These are phyloP conservation scores for Botrytis cinerea DNA, from an alignment of 2,329 filamentous ascomycete genomes.

Conservation along the genomic window DNA sequence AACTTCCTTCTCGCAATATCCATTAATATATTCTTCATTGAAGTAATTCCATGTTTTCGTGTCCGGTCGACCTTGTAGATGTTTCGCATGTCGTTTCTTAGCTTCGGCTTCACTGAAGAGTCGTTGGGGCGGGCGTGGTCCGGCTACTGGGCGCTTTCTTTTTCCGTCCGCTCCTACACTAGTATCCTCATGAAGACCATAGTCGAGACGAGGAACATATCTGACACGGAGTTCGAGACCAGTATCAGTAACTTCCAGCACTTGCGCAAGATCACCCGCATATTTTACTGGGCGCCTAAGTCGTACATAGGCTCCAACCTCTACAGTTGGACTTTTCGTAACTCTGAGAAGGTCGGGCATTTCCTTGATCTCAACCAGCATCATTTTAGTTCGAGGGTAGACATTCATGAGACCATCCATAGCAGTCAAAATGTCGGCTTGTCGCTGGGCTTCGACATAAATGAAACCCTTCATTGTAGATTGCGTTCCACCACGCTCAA, in stretches of 20 bases:
- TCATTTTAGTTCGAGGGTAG: conserved; percentile 83
- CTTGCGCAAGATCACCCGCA: conserved; percentile 84
- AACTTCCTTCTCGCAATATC: conserved; percentile 91
- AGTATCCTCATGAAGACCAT: conserved; percentile 81
- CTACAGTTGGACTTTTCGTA: conserved; percentile 79
- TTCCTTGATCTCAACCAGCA: conserved; percentile 91
- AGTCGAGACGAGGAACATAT: conserved; percentile 88
- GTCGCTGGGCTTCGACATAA: conserved; percentile 88
- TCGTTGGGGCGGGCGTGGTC: conserved; percentile 78
- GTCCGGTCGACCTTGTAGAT: conserved; percentile 50
- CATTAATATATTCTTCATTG: conserved; percentile 86
- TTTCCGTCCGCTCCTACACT: conserved; percentile 55
- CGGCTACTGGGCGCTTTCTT: conserved; percentile 71
- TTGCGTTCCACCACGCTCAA: conserved; percentile 79
- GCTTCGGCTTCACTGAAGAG: conserved; percentile 93
- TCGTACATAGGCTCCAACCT: conserved; percentile 89
- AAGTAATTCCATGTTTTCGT: conserved; percentile 79
- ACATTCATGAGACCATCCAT: conserved; percentile 85
- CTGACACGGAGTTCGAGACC: conserved; percentile 85
- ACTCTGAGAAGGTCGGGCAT: conserved; percentile 96
- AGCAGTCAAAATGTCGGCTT: conserved; percentile 81
- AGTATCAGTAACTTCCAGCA: conserved; percentile 90
- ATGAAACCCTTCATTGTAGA: conserved; percentile 89
- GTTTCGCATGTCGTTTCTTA: conserved; percentile 75
- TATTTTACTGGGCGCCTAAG: conserved; percentile 80